A percentile compares a stretch with the other conserved stretches of the same genome.
Conservation (phyloP, 2,329 filamentous ascomycete species). For the Colletotrichum theobromicola region DNA sequence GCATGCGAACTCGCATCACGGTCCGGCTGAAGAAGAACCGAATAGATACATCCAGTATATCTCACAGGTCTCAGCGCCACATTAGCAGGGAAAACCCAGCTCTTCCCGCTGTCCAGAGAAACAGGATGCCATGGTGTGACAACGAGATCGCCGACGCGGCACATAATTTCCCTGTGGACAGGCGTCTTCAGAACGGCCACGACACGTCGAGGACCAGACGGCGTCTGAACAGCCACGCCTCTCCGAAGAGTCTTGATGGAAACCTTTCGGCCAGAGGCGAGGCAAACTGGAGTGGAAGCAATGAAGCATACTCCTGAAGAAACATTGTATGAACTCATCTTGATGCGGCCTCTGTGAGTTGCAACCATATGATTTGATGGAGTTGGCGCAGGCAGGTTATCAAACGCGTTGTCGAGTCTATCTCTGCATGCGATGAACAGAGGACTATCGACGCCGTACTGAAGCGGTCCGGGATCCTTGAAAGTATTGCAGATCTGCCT, state of each 20-base stretch:
- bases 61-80: conserved; percentile 34
- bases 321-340: conserved; percentile 51
- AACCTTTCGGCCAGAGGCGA: conserved; percentile 44
- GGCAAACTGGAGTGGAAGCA: conserved; percentile 48
- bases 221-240: conserved; percentile 57
- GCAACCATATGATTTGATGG: conserved; percentile 34
- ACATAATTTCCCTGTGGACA: conserved; percentile 45
- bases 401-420: conserved; percentile 53
- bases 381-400: conserved; percentile 48
- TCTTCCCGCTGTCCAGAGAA: conserved; percentile 33
- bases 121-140: conserved; percentile 69
- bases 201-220: conserved; percentile 52
- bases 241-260: conserved; percentile 48
- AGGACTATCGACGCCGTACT: conserved; percentile 55
- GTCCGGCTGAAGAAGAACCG: conserved; percentile 57
- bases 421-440: conserved; percentile 58
- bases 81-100: conserved; percentile 54
- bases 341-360: conserved; percentile 23
- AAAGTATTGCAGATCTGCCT: conserved; percentile 66
- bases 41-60: conserved; percentile 61
- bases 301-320: conserved; percentile 56
- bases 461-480: conserved; percentile 63
- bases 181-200: conserved; percentile 55
- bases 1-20: conserved; percentile 51
- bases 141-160: conserved; percentile 49